These are phyloP conservation scores for Corynespora cassiicola DNA, from an alignment of 2,329 filamentous ascomycete genomes.

Conservation along the genomic window DNA sequence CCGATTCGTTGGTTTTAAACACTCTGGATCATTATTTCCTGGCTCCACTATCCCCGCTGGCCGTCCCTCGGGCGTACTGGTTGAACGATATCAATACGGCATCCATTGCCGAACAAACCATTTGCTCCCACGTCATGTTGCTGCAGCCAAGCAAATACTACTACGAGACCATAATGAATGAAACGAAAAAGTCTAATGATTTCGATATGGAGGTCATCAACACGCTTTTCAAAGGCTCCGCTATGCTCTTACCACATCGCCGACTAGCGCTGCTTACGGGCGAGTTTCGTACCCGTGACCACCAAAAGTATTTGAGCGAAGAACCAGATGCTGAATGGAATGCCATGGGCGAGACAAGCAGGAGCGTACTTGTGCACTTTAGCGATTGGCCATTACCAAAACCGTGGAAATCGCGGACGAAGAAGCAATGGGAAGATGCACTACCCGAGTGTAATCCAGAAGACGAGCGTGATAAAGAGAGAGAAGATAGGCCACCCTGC, in stretches of 20 bases:
- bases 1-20: constrained; percentile 2
- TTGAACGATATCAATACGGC: not conserved
- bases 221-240: constrained; percentile 2
- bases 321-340: constrained; percentile 5
- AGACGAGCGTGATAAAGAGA: constrained; percentile 3
- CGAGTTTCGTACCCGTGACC: constrained; percentile 4
- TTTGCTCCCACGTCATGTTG: constrained; percentile 8
- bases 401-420: constrained; percentile 2
- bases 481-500: constrained; percentile 3
- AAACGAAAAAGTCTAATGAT: constrained; percentile 2
- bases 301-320: constrained; percentile 3
- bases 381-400: constrained; percentile 5
- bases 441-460: constrained; percentile 1
- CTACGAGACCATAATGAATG: constrained; percentile 7
- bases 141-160: constrained; percentile 6
- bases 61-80: constrained; percentile 7
- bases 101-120: constrained; percentile 6
- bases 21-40: constrained; percentile 8
- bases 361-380: constrained; percentile 4
- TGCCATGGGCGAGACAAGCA: constrained; percentile 2
- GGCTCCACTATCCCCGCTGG: constrained; percentile 4
- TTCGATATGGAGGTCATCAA: constrained; percentile 10
- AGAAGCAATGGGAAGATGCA: constrained; percentile 3
- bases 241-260: constrained; percentile 3
- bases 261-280: constrained; percentile 3